Conservation (phyloP, 108 stramenopile species). For the Ochromonas danica region DNA sequence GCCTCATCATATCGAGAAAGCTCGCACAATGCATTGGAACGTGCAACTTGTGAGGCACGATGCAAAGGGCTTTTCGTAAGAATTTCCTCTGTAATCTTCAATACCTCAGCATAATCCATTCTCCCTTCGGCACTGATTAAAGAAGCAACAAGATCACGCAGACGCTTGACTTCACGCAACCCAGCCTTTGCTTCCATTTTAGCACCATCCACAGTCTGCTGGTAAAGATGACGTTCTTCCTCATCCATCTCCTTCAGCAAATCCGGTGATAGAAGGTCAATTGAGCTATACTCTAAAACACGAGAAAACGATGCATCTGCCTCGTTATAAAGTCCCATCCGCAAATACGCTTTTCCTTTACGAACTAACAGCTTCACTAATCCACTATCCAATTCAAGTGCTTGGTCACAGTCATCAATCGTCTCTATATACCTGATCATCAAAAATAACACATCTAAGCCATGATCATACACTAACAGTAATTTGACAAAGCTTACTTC, state of each 20-base stretch:
- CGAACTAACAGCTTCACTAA: constrained; percentile 17
- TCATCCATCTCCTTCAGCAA: too few species aligned
- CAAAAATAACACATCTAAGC: background rate
- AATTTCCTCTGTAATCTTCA: constrained; percentile 15
- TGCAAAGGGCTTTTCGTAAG: background rate
- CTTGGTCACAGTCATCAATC: constrained; percentile 26
- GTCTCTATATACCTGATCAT: background rate
- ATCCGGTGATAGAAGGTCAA: too few species aligned
- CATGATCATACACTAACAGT: too few species aligned
- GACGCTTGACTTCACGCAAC: background rate
- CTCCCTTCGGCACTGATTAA: background rate
- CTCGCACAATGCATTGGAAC: constrained; percentile 22
- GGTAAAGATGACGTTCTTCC: background rate
- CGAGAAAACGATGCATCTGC: background rate
- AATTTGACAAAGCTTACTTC: background rate
- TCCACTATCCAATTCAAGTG: background rate
- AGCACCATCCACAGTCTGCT: background rate
- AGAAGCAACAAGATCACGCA: background rate
- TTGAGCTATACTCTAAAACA: background rate
- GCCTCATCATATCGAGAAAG: background rate
- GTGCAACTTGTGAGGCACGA: background rate
- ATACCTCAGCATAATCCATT: background rate
- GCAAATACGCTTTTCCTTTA: background rate
- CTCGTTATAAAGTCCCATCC: background rate
- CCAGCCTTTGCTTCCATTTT: background rate